phyloP scores from a whole-genome alignment of 345 rosid genomes.

The Aquilaria sinensis region DNA sequence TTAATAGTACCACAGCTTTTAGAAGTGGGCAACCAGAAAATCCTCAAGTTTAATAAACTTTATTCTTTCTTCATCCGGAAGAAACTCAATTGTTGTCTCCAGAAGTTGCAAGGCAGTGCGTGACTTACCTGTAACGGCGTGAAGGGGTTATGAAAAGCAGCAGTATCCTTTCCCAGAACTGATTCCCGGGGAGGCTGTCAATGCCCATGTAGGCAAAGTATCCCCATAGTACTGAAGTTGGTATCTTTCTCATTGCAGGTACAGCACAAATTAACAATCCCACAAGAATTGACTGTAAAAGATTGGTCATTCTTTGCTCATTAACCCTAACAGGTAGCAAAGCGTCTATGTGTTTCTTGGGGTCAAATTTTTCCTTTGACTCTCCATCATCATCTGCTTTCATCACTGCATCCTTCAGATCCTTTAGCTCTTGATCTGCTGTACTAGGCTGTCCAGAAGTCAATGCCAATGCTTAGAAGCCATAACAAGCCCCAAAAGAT shows the following conservation, averaged over 20 bases:
- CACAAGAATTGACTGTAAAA: conserved; percentile 68
- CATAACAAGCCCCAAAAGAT: background rate
- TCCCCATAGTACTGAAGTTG: conserved; percentile 86
- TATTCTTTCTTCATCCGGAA: background rate
- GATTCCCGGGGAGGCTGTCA: conserved; percentile 85
- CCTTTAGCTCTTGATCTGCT: conserved; percentile 55
- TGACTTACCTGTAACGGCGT: conserved; percentile 68
- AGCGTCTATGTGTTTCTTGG: conserved; percentile 59
- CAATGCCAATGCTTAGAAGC: conserved; percentile 12
- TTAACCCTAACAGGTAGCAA: conserved; percentile 75
- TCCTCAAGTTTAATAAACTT: background rate
- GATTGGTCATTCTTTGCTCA: conserved; percentile 77
- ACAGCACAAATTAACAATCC: conserved; percentile 46
- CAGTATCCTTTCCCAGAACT: conserved; percentile 79
- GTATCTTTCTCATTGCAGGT: conserved; percentile 58
- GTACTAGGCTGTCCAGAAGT: conserved; percentile 33
- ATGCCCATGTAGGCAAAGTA: conserved; percentile 91
- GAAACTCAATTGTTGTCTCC: background rate
- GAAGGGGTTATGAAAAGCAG: conserved; percentile 67
- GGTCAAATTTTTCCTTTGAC: conserved; percentile 48
- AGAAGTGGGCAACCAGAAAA: no score
- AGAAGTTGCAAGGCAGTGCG: background rate
- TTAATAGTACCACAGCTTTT: no score
- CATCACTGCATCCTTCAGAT: conserved; percentile 73
- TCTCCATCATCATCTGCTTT: conserved; percentile 39